Evolutionary conservation across 139 green algal species (phyloP).

Genomic region (Tetradesmus lagerheimii): DNA sequence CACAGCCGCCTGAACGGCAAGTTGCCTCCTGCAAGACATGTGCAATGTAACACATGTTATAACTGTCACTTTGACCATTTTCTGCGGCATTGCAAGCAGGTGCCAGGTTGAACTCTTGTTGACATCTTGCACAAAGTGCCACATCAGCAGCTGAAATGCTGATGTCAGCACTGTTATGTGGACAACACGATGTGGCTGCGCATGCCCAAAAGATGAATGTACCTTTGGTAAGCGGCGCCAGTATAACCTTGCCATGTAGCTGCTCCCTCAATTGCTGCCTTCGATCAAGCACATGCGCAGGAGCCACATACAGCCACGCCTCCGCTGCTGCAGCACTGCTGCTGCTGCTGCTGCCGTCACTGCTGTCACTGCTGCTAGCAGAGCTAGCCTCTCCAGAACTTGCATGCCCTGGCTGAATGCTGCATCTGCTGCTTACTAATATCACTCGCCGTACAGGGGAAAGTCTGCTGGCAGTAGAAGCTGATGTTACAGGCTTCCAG

Average conservation of each 20-base stretch:
- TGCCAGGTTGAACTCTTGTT: not conserved
- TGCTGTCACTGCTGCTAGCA: not conserved
- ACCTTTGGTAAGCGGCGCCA: slow-evolving; percentile 18
- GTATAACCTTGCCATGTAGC: slow-evolving; percentile 17
- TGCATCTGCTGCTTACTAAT: not conserved
- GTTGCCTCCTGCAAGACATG: slow-evolving; percentile 62
- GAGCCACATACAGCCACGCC: slow-evolving; percentile 17
- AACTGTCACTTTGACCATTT: too few species aligned
- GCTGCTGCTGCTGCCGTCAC: slow-evolving; percentile 12
- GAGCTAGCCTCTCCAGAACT: not conserved
- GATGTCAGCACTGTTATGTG: not conserved
- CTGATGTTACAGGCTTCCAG: not conserved
- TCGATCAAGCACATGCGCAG: slow-evolving; percentile 28
- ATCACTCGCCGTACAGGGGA: not conserved
- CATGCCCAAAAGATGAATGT: too few species aligned
- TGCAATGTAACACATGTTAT: not conserved
- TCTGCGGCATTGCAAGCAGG: not conserved
- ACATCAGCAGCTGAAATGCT: not conserved
- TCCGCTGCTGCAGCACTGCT: not conserved
- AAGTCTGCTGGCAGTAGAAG: not conserved
- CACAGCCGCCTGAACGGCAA: slow-evolving; percentile 85
- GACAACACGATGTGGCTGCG: not conserved
- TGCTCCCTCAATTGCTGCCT: not conserved
- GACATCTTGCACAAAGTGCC: too few species aligned
- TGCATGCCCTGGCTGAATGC: not conserved